phyloP scores from a whole-genome alignment of 2,329 filamentous ascomycete genomes.

The Hysterium pulicare region DNA sequence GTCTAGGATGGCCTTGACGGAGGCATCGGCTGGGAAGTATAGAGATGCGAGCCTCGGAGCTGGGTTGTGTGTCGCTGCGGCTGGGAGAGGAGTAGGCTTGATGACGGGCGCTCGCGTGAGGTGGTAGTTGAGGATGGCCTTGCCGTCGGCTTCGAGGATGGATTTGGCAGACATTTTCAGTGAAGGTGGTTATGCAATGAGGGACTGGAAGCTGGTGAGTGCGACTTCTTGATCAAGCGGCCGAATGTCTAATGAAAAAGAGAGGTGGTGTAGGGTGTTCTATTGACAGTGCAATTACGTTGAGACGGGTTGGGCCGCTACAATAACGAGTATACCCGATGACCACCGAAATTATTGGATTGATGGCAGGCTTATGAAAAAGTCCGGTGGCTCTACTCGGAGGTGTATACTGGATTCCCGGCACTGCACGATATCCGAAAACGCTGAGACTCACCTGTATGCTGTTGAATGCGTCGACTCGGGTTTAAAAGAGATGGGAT shows the following conservation, averaged over 20 bases:
- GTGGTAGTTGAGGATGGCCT: constrained; percentile 99
- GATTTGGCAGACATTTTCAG: constrained; percentile 87
- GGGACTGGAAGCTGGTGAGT: constrained; percentile 20
- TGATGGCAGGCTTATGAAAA: constrained; percentile 14
- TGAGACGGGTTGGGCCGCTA: constrained; percentile 12
- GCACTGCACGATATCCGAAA: constrained; percentile 15
- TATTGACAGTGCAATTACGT: constrained; percentile 15
- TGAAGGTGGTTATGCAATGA: constrained; percentile 15
- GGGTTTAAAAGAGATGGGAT: constrained; percentile 6
- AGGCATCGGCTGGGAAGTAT: constrained; percentile 85
- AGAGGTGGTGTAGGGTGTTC: constrained; percentile 6
- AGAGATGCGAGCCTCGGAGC: constrained; percentile 86
- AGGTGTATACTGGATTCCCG: constrained; percentile 17
- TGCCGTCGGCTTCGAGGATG: constrained; percentile 98
- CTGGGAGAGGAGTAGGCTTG: constrained; percentile 92
- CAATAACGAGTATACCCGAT: constrained; percentile 2
- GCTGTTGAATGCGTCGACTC: constrained; percentile 20
- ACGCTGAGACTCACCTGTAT: constrained; percentile 34
- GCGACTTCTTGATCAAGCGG: constrained; percentile 7
- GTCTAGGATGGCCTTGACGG: constrained; percentile 80
- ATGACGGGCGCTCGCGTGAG: constrained; percentile 95
- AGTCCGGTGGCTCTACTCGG: constrained; percentile 18
- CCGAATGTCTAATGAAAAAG: constrained; percentile 12
- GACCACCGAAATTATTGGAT: constrained; percentile 13
- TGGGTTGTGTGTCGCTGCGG: constrained; percentile 83